phyloP scores from a whole-genome alignment of 1,139 yeast species.

The Candida tunisiensis region DNA sequence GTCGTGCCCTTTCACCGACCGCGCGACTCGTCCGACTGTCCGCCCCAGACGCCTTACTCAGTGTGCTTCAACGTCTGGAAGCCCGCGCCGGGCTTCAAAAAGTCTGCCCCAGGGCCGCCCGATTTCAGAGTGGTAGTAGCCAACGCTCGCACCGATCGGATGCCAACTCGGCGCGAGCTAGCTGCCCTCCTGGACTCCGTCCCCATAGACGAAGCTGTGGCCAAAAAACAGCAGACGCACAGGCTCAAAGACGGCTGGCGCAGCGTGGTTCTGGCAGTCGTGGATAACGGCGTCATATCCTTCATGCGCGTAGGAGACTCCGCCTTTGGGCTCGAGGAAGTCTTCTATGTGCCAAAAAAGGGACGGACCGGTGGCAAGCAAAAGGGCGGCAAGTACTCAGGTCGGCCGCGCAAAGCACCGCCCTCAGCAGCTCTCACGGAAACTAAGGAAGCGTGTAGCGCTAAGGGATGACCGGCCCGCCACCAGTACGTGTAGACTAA shows the following conservation, averaged over 20 bases:
- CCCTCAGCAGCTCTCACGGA: too few relatives aligned
- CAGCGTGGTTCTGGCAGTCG: slow-evolving; percentile 41
- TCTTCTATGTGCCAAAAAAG: not conserved
- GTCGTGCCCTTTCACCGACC: slow-evolving; percentile 8
- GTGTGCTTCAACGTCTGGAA: slow-evolving; percentile 64
- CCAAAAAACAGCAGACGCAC: slow-evolving; percentile 16
- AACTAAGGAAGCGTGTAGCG: too few relatives aligned
- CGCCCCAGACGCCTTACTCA: not conserved
- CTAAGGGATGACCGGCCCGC: too few relatives aligned
- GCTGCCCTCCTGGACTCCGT: slow-evolving; percentile 16
- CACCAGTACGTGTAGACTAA: too few relatives aligned
- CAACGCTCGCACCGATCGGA: slow-evolving; percentile 28
- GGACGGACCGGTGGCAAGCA: not conserved
- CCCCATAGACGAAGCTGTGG: slow-evolving; percentile 10
- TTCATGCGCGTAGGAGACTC: slow-evolving; percentile 45
- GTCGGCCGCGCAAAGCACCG: too few relatives aligned
- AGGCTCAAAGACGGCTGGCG: slow-evolving; percentile 31
- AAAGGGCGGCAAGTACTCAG: not conserved
- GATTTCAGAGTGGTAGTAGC: slow-evolving; percentile 58
- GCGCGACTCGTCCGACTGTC: not conserved
- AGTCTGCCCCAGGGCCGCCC: slow-evolving; percentile 52
- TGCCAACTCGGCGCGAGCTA: slow-evolving; percentile 34
- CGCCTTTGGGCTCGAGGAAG: slow-evolving; percentile 24
- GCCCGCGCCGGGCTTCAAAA: slow-evolving; percentile 53
- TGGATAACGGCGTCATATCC: slow-evolving; percentile 58